Evolutionary conservation across 345 rosid species (phyloP).

Genomic region (Adansonia digitata): DNA sequence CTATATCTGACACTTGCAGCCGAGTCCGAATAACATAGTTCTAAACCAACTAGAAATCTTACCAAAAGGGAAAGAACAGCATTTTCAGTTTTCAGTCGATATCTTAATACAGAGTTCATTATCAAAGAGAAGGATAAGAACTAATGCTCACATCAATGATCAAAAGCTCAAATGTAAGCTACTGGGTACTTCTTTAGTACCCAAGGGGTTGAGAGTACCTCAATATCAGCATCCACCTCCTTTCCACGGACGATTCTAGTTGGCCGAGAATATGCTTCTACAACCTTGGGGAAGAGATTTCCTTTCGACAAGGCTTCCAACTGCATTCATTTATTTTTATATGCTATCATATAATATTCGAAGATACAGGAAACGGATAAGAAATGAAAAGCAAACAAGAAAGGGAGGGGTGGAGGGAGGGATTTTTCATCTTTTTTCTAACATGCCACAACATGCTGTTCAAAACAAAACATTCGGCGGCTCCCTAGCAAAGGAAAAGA

Average conservation of each 20-base stretch:
- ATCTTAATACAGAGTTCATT: background rate
- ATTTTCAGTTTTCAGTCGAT: background rate
- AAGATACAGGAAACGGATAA: background rate
- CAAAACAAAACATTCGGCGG: background rate
- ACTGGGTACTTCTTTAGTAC: background rate
- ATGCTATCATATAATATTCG: conserved; percentile 3
- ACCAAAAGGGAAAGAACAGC: background rate
- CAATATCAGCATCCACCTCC: conserved; percentile 49
- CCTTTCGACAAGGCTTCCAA: conserved; percentile 68
- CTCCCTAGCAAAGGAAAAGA: background rate
- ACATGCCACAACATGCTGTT: background rate
- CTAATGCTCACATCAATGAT: background rate
- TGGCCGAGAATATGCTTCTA: conserved; percentile 94
- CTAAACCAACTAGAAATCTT: background rate
- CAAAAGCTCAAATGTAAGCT: background rate
- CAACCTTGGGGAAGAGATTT: conserved; percentile 58
- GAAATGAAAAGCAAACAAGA: background rate
- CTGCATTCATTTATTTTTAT: conserved; percentile 35
- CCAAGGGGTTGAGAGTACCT: conserved; percentile 40
- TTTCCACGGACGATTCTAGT: conserved; percentile 90
- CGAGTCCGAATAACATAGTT: no score
- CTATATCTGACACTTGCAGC: no score
- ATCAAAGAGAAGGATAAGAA: background rate
- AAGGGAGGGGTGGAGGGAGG: no score
- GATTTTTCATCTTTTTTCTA: background rate